Base-by-base conservation (phyloP, 345 rosid genomes). In the Lumnitzera racemosa region DNA sequence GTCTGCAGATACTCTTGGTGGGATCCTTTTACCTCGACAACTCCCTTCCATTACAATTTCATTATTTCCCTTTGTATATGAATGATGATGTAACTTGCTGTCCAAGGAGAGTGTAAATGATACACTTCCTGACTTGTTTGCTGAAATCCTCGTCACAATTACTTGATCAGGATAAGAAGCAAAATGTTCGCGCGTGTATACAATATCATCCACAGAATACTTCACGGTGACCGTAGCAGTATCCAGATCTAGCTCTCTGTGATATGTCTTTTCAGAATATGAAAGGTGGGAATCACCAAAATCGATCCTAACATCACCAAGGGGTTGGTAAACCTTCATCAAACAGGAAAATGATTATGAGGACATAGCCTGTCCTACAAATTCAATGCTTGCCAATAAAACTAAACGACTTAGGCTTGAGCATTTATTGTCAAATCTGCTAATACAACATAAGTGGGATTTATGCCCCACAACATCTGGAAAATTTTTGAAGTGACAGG, bases 221-320 rank as follows among this genome's bases (percentile, higher is more conserved):
- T 78, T 83, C 55, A 88, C 86, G 61, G 57, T 79, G 24, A 82
- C 86, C 15, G 80, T 78, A 54, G 99, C 95, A 47, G 91, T 84
- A 63, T 90, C 83, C 66, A 94, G 78, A 71, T 94, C 95, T 11
- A 94, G 89, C 74, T 94, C 96, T 69, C 99, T 83, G 27, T 6
- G 73, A 51, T 94, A 90, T 31, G 95, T 80, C n/a, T 66, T 80
- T 69, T 79, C 78, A 41, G 55, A 67, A 79, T 83, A 90, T 57
- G 67, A 76, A 54, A 65, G 81, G 79, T 94, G 97, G 0, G 91
- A 88, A 56, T 80, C 81, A 53, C 79, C 88, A 64, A 94, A 94
- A 59, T 88, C 81, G 53, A 90, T 64, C 74, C 76, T 81, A 59
- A 94, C 76, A 76, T 94, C 96, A 27, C 97, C 96, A 58, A 94